Base-by-base conservation (phyloP, 495 filamentous ascomycete species). In the Penicillium mononematosum region DNA sequence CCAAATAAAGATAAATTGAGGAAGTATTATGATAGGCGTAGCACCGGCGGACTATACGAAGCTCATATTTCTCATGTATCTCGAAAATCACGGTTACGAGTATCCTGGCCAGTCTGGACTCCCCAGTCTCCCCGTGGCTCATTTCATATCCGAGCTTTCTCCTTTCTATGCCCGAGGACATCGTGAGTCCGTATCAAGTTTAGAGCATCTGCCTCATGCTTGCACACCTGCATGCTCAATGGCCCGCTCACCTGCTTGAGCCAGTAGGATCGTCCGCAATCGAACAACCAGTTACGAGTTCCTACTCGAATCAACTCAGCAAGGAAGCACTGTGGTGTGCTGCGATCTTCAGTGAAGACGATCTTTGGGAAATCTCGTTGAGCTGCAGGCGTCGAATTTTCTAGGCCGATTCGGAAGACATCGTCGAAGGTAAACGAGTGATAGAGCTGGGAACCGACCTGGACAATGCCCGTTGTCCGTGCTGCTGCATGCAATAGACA, bases 201-300 rank as follows among this genome's bases (percentile, higher is more conserved):
- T 17, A 72, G 42, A 20, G 38, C 55, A 39, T 72, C 66, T n/a
- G 60, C 63, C 56, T 74, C 63, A 29, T 58, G 51, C 34, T 64
- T 66, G 54, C 66, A 68, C 9, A 56, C 55, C 12, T 57, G 53
- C 11, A 74, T 56, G 50, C 68, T 72, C 56, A 74, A 59, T 5
- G 70, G 66, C 0, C 71, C 71, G 4, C 68, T 62, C 0, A 71
- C 54, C 32, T 70, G 66, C 39, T 66, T 70, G 41, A 74, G 34
- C 71, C 71, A 74, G 46, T 72, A 74, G 17, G 70, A 72, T 38
- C 68, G 59, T 11, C 71, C 66, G 47, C 72, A 75, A 36, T 75
- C 69, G 58, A 75, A 75, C 12, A 70, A 4, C 72, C 72, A 75
- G 38, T 75, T 69, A 3, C 72, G 62, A 6, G 66, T 69, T 12